Percentiles rank a stretch among this genome's conserved stretches.
phyloP scores from a whole-genome alignment of 192 early-diverging fungal species.

The Entomortierella beljakovae region DNA sequence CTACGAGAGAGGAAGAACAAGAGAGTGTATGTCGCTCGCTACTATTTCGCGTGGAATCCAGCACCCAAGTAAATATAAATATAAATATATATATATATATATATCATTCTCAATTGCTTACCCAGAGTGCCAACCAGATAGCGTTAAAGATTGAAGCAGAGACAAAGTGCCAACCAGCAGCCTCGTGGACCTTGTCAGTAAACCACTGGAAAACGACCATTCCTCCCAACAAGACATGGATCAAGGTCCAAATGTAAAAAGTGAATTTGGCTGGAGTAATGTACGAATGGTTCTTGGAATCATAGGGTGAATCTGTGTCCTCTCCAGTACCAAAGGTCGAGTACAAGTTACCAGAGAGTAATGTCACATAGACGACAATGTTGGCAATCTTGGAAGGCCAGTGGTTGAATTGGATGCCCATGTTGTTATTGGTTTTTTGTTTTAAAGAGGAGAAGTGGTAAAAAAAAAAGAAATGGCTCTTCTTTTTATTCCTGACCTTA shows the following conservation, averaged over 20 bases:
- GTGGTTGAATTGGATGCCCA: constrained; percentile 41
- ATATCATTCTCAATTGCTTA: too few relatives aligned
- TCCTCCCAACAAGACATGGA: constrained; percentile 72
- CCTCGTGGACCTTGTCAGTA: constrained; percentile 65
- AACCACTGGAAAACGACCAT: constrained; percentile 74
- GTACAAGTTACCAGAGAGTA: constrained; percentile 45
- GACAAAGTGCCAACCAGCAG: constrained; percentile 72
- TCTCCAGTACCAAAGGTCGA: constrained; percentile 39
- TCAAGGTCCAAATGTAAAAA: constrained; percentile 70
- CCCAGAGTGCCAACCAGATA: constrained; percentile 71
- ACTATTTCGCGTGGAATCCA: too few relatives aligned
- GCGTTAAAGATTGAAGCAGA: constrained; percentile 64
- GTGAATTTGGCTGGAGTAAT: constrained; percentile 74
- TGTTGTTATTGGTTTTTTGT: too few relatives aligned
- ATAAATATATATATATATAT: too few relatives aligned
- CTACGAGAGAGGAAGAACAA: too few relatives aligned
- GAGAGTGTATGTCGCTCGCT: too few relatives aligned
- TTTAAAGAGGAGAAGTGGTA: too few relatives aligned
- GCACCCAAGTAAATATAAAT: too few relatives aligned
- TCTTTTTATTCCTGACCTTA: too few relatives aligned
- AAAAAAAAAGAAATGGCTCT: too few relatives aligned
- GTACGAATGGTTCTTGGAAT: constrained; percentile 63
- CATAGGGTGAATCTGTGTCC: constrained; percentile 31
- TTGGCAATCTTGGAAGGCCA: constrained; percentile 52
- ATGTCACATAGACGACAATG: constrained; percentile 40